Evolutionary conservation across 2,329 filamentous ascomycete species (phyloP).

Genomic region (Calonectria hongkongensis): DNA sequence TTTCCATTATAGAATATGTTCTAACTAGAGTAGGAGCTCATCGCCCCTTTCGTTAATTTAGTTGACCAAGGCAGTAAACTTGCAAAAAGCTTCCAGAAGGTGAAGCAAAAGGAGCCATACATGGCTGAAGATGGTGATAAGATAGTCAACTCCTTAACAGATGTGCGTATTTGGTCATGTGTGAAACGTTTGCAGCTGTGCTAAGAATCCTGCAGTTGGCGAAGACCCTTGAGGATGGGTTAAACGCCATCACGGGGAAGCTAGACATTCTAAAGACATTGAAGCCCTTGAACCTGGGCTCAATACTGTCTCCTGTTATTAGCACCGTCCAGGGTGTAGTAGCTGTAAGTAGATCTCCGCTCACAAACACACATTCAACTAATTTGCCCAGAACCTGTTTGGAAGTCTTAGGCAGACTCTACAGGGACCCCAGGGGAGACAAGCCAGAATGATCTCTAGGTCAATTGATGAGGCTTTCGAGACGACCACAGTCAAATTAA

Average conservation of each 20-base stretch:
- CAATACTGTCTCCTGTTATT: neutral
- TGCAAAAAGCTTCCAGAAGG: neutral
- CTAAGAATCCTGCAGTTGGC: neutral
- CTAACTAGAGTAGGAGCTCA: neutral
- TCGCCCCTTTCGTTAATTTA: neutral
- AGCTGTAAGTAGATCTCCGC: neutral
- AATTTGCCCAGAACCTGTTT: neutral
- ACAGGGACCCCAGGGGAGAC: neutral
- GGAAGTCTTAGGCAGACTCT: neutral
- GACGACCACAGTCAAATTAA: neutral
- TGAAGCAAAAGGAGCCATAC: neutral
- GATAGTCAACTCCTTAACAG: neutral
- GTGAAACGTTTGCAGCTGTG: no score
- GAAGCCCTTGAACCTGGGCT: neutral
- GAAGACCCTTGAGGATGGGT: neutral
- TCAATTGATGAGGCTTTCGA: constrained; percentile 7
- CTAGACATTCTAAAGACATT: neutral
- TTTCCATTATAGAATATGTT: neutral
- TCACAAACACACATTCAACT: neutral
- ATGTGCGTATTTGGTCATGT: neutral
- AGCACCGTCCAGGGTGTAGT: neutral
- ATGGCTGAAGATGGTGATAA: constrained; percentile 11
- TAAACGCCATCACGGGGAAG: neutral
- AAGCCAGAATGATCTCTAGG: neutral
- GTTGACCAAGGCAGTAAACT: neutral